phyloP scores from a whole-genome alignment of 192 early-diverging fungal genomes.

The Entrophospora sp. region DNA sequence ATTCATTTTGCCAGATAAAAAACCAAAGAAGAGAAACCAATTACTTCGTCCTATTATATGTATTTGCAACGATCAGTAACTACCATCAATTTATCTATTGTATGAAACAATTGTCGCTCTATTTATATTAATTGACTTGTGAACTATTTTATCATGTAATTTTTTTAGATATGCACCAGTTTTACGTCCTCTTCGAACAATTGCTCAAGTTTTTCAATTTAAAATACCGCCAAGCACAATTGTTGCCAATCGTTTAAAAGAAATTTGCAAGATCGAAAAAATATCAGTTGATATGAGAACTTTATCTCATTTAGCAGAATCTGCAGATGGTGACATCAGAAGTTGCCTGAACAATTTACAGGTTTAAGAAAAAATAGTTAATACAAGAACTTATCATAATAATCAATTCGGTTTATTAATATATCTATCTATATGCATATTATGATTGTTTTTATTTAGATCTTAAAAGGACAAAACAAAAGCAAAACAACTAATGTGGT shows the following conservation, averaged over 20 bases:
- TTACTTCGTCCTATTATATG: constrained; percentile 92
- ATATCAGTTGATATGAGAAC: constrained; percentile 65
- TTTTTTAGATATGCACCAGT: constrained; percentile 70
- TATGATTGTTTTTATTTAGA: no score
- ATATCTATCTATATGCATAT: constrained; percentile 10
- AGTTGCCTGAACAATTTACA: constrained; percentile 86
- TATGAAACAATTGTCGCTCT: neutral
- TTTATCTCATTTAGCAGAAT: constrained; percentile 64
- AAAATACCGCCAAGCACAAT: constrained; percentile 49
- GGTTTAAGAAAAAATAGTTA: constrained; percentile 28
- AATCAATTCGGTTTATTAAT: neutral
- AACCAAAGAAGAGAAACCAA: constrained; percentile 35
- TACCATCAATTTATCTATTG: neutral
- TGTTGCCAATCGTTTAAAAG: constrained; percentile 66
- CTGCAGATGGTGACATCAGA: constrained; percentile 81
- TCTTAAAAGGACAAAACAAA: no score
- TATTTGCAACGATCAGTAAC: constrained; percentile 93
- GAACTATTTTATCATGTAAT: neutral
- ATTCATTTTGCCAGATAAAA: neutral
- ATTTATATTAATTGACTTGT: neutral
- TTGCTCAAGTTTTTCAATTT: constrained; percentile 68
- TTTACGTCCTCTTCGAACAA: constrained; percentile 71
- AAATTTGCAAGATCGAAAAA: constrained; percentile 72
- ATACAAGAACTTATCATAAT: neutral
- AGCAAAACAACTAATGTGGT: constrained; percentile 39